Evolutionary conservation across 2,329 filamentous ascomycete species (phyloP).

Genomic region (Exophiala oligosperma): DNA sequence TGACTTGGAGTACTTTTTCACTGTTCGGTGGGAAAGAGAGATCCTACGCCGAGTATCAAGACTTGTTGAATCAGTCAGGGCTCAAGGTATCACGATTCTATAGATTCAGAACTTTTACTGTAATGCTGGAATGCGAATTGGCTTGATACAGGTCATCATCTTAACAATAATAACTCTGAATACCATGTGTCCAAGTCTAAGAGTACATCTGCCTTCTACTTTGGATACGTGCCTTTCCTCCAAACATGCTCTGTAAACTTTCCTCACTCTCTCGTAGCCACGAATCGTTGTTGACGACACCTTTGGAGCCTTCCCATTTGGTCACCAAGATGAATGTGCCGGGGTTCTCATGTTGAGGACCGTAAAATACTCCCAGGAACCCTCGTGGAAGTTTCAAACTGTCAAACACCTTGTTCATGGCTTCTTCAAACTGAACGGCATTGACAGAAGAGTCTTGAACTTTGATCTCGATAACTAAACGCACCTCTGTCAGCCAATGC

Average conservation of each 20-base stretch:
- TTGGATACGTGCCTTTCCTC: neutral
- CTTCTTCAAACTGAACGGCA: too few relatives aligned
- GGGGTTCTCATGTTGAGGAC: neutral
- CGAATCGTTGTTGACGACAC: neutral
- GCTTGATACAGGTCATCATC: neutral
- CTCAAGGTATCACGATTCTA: slow-evolving; percentile 2
- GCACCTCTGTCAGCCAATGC: too few relatives aligned
- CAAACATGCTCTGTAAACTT: neutral
- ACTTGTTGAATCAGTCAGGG: slow-evolving; percentile 1
- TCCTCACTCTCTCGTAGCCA: neutral
- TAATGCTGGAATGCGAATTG: slow-evolving; percentile 11
- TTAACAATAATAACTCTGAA: too few relatives aligned
- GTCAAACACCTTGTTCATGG: neutral
- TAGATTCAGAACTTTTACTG: slow-evolving; percentile 12
- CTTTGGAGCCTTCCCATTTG: neutral
- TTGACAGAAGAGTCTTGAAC: too few relatives aligned
- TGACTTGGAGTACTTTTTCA: slow-evolving; percentile 12
- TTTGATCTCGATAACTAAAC: too few relatives aligned
- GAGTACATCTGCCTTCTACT: neutral
- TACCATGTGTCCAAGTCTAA: neutral
- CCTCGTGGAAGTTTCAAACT: neutral
- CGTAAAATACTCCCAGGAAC: neutral
- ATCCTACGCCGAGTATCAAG: slow-evolving; percentile 12
- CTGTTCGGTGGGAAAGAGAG: slow-evolving; percentile 15
- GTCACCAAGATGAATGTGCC: neutral